Evolutionary conservation across 2,329 filamentous ascomycete genomes (phyloP).

Genomic region (Phialocephala sp.): DNA sequence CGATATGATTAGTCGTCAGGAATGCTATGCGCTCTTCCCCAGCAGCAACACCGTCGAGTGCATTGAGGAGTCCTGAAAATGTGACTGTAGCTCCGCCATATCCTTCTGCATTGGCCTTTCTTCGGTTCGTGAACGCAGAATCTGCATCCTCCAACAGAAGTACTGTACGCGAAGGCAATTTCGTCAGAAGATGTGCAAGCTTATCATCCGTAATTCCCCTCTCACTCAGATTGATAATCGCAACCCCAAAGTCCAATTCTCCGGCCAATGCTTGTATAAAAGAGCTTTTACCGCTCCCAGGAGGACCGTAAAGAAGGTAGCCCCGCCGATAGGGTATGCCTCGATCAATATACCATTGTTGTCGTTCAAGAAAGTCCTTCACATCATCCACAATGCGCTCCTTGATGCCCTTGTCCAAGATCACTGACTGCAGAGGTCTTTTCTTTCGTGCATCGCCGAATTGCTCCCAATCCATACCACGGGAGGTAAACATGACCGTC

Average conservation of each 20-base stretch:
- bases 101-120: conserved; percentile 62
- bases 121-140: conserved; percentile 50
- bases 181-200: conserved; percentile 55
- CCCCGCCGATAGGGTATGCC: conserved; percentile 80
- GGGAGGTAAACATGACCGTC: conserved; percentile 87
- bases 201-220: conserved; percentile 63
- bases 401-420: conserved; percentile 80
- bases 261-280: conserved; percentile 96
- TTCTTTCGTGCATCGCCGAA: conserved; percentile 88
- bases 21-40: conserved; percentile 94
- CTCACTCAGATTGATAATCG: conserved; percentile 57
- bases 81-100: conserved; percentile 55
- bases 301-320: conserved; percentile 79
- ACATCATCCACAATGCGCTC: conserved; percentile 55
- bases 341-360: conserved; percentile 86
- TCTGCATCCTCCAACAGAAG: conserved; percentile 64
- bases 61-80: conserved; percentile 88
- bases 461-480: conserved; percentile 82
- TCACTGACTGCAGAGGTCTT: conserved; percentile 84
- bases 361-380: conserved; percentile 60
- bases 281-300: conserved; percentile 82
- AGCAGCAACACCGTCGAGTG: conserved; percentile 89
- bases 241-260: conserved; percentile 57
- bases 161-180: conserved; percentile 58
- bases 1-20: conserved; percentile 93